These are phyloP conservation scores for Leccinum fibrillosum DNA, from an alignment of 768 basidiomycete species.

Conservation along the genomic window DNA sequence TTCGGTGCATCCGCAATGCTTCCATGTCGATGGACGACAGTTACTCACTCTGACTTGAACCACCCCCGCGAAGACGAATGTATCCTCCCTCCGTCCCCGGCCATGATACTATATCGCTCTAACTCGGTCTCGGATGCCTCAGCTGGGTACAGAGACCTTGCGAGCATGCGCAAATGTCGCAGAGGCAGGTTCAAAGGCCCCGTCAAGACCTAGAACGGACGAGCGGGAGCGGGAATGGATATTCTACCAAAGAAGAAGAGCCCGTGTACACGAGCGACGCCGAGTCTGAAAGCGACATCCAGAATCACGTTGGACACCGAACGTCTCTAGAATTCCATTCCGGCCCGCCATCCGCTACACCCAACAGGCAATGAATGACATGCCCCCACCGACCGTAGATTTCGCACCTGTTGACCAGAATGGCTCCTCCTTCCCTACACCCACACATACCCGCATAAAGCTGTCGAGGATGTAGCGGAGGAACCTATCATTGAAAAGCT, in stretches of 20 bases:
- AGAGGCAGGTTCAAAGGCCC: conserved; percentile 31
- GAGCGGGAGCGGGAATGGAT: conserved; percentile 25
- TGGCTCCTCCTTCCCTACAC: conserved; percentile 18
- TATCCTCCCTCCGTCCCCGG: conserved; percentile 12
- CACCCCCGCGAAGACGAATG: neutral
- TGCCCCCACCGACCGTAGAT: neutral
- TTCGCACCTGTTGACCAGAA: neutral
- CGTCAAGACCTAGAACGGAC: conserved; percentile 32
- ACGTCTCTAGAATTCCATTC: neutral
- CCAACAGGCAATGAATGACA: neutral
- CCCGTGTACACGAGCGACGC: conserved; percentile 19
- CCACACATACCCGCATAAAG: neutral
- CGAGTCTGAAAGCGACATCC: conserved; percentile 22
- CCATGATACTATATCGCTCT: conserved; percentile 20
- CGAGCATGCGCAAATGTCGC: conserved; percentile 26
- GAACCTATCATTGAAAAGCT: conserved; percentile 29
- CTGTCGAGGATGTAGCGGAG: conserved; percentile 7
- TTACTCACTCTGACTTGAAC: conserved; percentile 9
- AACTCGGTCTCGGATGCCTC: conserved; percentile 25
- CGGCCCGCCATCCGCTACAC: neutral
- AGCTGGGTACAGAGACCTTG: conserved; percentile 22
- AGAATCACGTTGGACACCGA: neutral
- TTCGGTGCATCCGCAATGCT: conserved; percentile 28
- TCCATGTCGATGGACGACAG: conserved; percentile 37
- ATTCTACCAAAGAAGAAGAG: conserved; percentile 21